Evolutionary conservation across 1,139 yeast species (phyloP).

Genomic region (Debaryomyces coudertii): DNA sequence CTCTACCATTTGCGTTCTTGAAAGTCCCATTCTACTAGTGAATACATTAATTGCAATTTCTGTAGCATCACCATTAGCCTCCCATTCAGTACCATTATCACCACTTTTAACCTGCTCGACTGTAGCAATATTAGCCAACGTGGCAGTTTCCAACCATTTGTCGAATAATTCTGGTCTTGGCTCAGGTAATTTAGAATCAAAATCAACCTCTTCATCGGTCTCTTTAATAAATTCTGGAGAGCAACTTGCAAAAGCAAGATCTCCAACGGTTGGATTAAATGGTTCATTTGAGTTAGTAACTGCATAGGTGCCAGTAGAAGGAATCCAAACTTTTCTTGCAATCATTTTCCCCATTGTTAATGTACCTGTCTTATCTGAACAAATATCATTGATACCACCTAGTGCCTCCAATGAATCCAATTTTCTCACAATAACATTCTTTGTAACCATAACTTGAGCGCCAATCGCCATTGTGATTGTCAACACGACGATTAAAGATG

Average conservation of each 20-base stretch:
- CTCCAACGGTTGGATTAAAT: constrained; percentile 72
- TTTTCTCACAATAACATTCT: constrained; percentile 76
- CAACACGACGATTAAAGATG: constrained; percentile 76
- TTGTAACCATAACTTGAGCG: constrained; percentile 73
- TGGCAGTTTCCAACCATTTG: constrained; percentile 61
- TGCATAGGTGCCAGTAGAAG: constrained; percentile 66
- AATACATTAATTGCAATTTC: constrained; percentile 83
- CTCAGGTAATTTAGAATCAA: constrained; percentile 25
- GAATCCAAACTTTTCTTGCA: constrained; percentile 74
- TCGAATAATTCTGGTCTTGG: constrained; percentile 35
- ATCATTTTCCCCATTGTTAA: constrained; percentile 82
- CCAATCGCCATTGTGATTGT: constrained; percentile 89
- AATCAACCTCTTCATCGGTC: constrained; percentile 42
- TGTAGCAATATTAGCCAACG: constrained; percentile 74
- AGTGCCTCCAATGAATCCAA: constrained; percentile 78
- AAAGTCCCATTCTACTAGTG: constrained; percentile 55
- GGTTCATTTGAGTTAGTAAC: constrained; percentile 69
- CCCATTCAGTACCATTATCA: constrained; percentile 54
- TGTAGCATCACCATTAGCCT: constrained; percentile 83
- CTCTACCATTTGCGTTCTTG: constrained; percentile 38
- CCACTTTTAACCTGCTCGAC: constrained; percentile 47
- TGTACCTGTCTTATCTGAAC: constrained; percentile 85
- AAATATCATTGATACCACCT: constrained; percentile 79
- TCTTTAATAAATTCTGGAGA: constrained; percentile 46
- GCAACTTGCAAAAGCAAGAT: constrained; percentile 41